A percentile compares a stretch with the other conserved stretches of the same genome.
phyloP scores from a whole-genome alignment of 2,329 filamentous ascomycete species.

The Fusarium pseudoanthophilum region DNA sequence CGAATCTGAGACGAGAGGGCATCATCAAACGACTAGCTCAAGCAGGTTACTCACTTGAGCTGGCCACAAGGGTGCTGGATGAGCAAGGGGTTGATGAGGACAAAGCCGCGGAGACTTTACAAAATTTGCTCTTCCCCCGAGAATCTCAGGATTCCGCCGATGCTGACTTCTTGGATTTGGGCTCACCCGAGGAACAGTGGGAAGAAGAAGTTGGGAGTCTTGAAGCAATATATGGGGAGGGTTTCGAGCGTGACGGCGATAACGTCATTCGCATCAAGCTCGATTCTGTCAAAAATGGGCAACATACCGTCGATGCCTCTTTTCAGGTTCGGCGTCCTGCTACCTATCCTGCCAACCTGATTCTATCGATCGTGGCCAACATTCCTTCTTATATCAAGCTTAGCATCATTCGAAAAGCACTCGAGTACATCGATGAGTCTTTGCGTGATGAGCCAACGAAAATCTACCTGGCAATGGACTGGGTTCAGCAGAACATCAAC shows the following conservation, averaged over 20 bases:
- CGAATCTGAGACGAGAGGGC: constrained; percentile 82
- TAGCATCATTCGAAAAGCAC: constrained; percentile 81
- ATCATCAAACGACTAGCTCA: constrained; percentile 84
- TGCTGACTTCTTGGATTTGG: constrained; percentile 58
- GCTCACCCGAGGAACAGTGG: constrained; percentile 75
- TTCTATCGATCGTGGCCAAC: constrained; percentile 75
- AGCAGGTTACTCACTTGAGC: constrained; percentile 85
- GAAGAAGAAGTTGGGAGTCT: constrained; percentile 85
- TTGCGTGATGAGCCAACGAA: constrained; percentile 87
- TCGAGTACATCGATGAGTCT: constrained; percentile 75
- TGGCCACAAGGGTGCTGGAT: constrained; percentile 83
- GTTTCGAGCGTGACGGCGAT: constrained; percentile 69
- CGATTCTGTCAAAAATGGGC: constrained; percentile 63
- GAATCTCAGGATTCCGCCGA: constrained; percentile 29
- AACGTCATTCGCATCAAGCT: constrained; percentile 78
- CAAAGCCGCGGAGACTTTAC: constrained; percentile 81
- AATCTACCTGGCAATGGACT: constrained; percentile 88
- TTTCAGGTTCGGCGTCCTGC: constrained; percentile 77
- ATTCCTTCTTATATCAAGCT: constrained; percentile 94
- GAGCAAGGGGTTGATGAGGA: constrained; percentile 77
- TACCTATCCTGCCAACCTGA: constrained; percentile 76
- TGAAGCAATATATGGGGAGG: constrained; percentile 85
- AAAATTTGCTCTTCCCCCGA: constrained; percentile 59
- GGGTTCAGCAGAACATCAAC: constrained; percentile 87
- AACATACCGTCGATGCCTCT: constrained; percentile 62